These are phyloP conservation scores for Annulohypoxylon maeteangense DNA, from an alignment of 495 filamentous ascomycete species.

Conservation along the genomic window DNA sequence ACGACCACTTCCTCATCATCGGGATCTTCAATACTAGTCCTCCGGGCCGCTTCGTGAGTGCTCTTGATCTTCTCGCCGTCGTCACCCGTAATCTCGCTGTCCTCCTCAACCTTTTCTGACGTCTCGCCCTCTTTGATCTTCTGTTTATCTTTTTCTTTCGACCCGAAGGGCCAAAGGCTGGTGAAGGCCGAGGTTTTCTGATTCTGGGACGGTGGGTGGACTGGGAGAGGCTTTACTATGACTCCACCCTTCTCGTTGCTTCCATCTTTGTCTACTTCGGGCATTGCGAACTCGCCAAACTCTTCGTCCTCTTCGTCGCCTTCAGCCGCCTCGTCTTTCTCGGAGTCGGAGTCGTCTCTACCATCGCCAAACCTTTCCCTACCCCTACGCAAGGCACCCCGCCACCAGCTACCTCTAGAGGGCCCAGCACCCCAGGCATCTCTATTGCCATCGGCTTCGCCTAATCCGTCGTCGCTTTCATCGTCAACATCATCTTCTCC, in stretches of 20 bases:
- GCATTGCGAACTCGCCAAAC: slow-evolving; percentile 65
- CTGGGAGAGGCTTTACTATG: slow-evolving; percentile 59
- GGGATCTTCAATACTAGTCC: slow-evolving; percentile 67
- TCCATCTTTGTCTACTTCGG: slow-evolving; percentile 53
- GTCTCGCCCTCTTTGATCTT: slow-evolving; percentile 49
- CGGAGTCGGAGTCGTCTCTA: slow-evolving; percentile 56
- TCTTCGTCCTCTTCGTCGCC: slow-evolving; percentile 62
- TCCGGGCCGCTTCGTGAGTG: slow-evolving; percentile 62
- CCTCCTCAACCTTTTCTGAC: slow-evolving; percentile 37
- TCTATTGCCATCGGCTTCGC: slow-evolving; percentile 48
- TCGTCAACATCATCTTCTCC: slow-evolving; percentile 59
- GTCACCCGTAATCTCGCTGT: slow-evolving; percentile 47
- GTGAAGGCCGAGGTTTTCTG: slow-evolving; percentile 53
- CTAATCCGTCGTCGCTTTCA: slow-evolving; percentile 56
- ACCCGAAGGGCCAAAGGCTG: slow-evolving; percentile 61
- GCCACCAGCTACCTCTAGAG: slow-evolving; percentile 59
- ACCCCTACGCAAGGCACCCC: slow-evolving; percentile 51
- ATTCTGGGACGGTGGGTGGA: slow-evolving; percentile 55
- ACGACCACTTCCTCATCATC: slow-evolving; percentile 63
- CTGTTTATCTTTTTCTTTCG: slow-evolving; percentile 49
- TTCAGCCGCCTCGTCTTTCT: slow-evolving; percentile 51
- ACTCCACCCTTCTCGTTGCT: slow-evolving; percentile 45
- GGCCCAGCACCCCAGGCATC: slow-evolving; percentile 48
- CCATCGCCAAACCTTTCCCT: slow-evolving; percentile 59
- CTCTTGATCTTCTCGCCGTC: slow-evolving; percentile 58